Base-by-base conservation (phyloP, 495 filamentous ascomycete genomes). In the Talaromyces wortmannii region DNA sequence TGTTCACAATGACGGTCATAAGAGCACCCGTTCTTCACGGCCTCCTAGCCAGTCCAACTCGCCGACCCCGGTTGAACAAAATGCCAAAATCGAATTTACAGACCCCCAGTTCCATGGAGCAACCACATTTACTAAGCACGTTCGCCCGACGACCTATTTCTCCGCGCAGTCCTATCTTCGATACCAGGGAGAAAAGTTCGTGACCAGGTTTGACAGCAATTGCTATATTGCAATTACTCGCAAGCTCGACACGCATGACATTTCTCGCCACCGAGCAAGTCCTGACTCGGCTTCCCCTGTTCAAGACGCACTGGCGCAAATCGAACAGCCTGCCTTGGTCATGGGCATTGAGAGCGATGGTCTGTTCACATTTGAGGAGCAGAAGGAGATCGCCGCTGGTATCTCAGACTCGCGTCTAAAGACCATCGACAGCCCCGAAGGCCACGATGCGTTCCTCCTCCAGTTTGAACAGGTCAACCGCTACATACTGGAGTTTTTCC, bases 211-310 rank as follows among this genome's bases (percentile, higher is more conserved):
- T 65, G 94, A 98, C 70, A 87, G 90, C 59, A 98, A 98, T 66
- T 97, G 94, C 74, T 98, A 98, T 72, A 97, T 98, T 55, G 91
- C 94, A 57, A 96, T 97, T 67, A 97, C 94, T 6, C 89, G 94
- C 56, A 98, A 98, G 70, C 84, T 98, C n/a, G 94, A 98, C 63
- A 98, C 94, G 3, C 94, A 98, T 66, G 94, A 98, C 65, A 82
- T 98, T 30, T 91, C 89, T 17, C 81, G 91, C 18, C 78, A 84
- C 59, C 84, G 91, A 16, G 67, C 72, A 42, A 67, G 60, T 42
- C 62, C 68, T 4, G 58, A 67, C 3, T 63, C 71, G 4, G 71
- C 78, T 13, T 62, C 75, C 44, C 82, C 81, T 13, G 79, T 96
- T 23, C 71, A 76, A 13, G 81, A 86, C 29, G 91, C 92, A 7